Evolutionary conservation across 2,329 filamentous ascomycete species (phyloP).

Genomic region (Coccinonectria pachysandricola): DNA sequence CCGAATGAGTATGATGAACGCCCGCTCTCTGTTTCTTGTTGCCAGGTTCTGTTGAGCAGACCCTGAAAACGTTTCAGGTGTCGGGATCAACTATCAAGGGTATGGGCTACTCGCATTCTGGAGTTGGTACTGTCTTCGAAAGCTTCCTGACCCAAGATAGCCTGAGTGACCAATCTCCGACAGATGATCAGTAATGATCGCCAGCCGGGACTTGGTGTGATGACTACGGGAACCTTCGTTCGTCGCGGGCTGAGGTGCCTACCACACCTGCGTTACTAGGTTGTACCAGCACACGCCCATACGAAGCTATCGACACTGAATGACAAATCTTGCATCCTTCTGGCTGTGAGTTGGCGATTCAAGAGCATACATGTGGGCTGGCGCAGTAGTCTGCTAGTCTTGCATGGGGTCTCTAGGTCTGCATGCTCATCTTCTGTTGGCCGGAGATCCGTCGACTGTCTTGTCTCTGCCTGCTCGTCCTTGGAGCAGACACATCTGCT

Average conservation of each 20-base stretch:
- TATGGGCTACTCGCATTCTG: too few relatives aligned
- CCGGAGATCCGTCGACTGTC: too few relatives aligned
- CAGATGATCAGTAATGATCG: neutral
- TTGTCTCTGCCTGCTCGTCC: neutral
- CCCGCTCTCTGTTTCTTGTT: slow-evolving; percentile 1
- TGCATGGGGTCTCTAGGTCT: too few relatives aligned
- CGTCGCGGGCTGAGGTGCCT: neutral
- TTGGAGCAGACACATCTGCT: neutral
- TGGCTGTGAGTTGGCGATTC: too few relatives aligned
- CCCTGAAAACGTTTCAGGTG: slow-evolving; percentile 18
- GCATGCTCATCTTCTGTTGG: too few relatives aligned
- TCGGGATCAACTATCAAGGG: slow-evolving; percentile 13
- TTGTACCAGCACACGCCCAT: neutral
- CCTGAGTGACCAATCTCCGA: neutral
- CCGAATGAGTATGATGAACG: neutral
- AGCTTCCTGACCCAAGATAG: neutral
- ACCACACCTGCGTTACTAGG: neutral
- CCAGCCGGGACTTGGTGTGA: neutral
- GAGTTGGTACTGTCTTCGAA: neutral
- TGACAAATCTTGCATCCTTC: too few relatives aligned
- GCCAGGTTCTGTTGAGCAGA: slow-evolving; percentile 9
- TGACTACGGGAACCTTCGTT: neutral
- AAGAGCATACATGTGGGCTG: too few relatives aligned
- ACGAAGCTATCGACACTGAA: neutral
- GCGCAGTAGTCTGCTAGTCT: too few relatives aligned